These are phyloP conservation scores for Vanilla planifolia DNA, from an alignment of 106 monocot species.

Conservation along the genomic window DNA sequence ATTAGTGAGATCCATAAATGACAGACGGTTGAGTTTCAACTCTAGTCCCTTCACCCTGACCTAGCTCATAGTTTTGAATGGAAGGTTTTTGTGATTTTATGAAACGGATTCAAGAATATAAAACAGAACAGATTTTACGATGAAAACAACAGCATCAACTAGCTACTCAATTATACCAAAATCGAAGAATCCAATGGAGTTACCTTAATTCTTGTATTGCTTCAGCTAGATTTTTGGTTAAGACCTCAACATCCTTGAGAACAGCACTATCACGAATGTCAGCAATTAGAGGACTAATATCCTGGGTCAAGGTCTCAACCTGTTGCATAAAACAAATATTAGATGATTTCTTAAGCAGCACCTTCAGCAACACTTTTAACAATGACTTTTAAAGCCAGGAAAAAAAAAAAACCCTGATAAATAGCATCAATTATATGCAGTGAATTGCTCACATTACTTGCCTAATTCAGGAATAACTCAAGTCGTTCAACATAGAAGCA, in stretches of 20 bases:
- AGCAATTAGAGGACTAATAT: conserved; percentile 78
- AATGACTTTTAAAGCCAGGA: neutral
- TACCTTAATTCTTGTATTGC: conserved; percentile 82
- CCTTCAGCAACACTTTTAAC: neutral
- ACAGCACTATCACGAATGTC: conserved; percentile 69
- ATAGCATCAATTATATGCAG: too few species aligned
- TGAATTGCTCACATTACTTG: neutral
- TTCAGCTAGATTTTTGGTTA: conserved; percentile 77
- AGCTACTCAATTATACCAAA: neutral
- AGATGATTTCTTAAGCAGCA: conserved; percentile 5
- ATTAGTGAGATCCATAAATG: too few species aligned
- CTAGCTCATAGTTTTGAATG: too few species aligned
- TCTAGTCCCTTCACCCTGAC: too few species aligned
- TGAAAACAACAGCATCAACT: too few species aligned
- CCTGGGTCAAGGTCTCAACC: conserved; percentile 80
- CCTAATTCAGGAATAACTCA: too few species aligned
- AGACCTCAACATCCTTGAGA: conserved; percentile 73
- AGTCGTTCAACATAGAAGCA: neutral
- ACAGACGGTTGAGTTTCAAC: too few species aligned
- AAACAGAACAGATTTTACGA: too few species aligned
- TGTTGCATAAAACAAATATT: conserved; percentile 44
- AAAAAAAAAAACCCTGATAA: too few species aligned
- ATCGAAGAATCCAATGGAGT: neutral
- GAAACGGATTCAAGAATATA: too few species aligned
- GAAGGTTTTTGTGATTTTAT: too few species aligned